Evolutionary conservation across 345 rosid species (phyloP).

Genomic region (Melaleuca quinquenervia): DNA sequence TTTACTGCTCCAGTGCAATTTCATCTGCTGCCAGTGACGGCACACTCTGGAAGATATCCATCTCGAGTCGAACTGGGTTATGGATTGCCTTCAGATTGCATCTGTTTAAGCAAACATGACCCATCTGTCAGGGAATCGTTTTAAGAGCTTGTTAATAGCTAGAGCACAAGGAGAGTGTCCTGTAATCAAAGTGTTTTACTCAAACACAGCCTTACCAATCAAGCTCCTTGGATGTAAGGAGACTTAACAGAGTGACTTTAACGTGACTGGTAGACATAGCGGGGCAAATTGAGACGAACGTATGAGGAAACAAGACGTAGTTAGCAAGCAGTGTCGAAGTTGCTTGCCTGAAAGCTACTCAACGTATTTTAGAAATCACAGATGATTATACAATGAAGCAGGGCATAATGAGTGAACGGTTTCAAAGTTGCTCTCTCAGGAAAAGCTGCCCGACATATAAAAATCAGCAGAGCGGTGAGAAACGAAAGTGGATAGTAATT

Average conservation of each 20-base stretch:
- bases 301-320: neutral
- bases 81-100: neutral
- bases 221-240: neutral
- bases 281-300: neutral
- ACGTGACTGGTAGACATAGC: neutral
- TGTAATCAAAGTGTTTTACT: neutral
- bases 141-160: neutral
- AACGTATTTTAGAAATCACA: neutral
- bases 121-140: neutral
- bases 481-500: neutral
- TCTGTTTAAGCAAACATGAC: neutral
- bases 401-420: neutral
- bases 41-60: neutral
- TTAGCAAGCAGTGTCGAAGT: neutral
- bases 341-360: neutral
- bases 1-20: neutral
- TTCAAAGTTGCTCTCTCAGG: neutral
- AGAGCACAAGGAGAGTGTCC: neutral
- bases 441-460: neutral
- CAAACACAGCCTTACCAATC: neutral
- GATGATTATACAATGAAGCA: neutral
- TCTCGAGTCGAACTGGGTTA: neutral
- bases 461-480: neutral
- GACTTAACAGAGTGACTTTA: neutral
- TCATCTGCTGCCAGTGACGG: neutral